phyloP scores from a whole-genome alignment of 2,329 filamentous ascomycete genomes.

The Fusarium drepaniforme region DNA sequence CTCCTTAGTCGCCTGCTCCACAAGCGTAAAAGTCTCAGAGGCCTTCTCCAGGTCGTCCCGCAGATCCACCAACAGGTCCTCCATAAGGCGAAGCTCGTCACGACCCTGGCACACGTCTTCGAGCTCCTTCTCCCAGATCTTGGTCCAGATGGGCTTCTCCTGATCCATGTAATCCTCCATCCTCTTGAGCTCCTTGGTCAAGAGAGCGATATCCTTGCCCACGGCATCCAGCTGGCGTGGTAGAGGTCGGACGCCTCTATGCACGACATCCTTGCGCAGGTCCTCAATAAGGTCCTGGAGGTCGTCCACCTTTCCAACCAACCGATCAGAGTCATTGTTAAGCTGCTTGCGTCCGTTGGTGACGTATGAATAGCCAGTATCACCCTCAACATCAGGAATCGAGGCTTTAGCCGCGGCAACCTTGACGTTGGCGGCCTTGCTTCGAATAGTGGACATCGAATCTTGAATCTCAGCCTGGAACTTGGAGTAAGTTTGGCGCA shows the following conservation, averaged over 20 bases:
- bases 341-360: constrained; percentile 88
- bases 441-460: constrained; percentile 86
- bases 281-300: constrained; percentile 98
- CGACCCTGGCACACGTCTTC: constrained; percentile 96
- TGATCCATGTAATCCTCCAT: constrained; percentile 92
- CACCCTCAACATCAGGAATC: constrained; percentile 79
- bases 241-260: constrained; percentile 89
- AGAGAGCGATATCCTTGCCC: constrained; percentile 85
- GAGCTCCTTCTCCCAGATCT: constrained; percentile 98
- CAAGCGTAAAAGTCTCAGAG: constrained; percentile 90
- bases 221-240: constrained; percentile 91
- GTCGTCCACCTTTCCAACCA: constrained; percentile 94
- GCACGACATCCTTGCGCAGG: constrained; percentile 95
- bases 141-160: constrained; percentile 98
- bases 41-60: constrained; percentile 97
- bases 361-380: constrained; percentile 88
- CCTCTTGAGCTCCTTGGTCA: constrained; percentile 90
- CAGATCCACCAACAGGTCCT: constrained; percentile 92
- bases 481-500: constrained; percentile 92
- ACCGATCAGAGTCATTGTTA: constrained; percentile 86
- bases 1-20: constrained; percentile 98
- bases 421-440: constrained; percentile 87
- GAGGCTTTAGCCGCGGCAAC: constrained; percentile 76
- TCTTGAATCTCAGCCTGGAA: constrained; percentile 90
- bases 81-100: constrained; percentile 94